phyloP scores from a whole-genome alignment of 2,329 filamentous ascomycete species.

The Tolypocladium tundrense region DNA sequence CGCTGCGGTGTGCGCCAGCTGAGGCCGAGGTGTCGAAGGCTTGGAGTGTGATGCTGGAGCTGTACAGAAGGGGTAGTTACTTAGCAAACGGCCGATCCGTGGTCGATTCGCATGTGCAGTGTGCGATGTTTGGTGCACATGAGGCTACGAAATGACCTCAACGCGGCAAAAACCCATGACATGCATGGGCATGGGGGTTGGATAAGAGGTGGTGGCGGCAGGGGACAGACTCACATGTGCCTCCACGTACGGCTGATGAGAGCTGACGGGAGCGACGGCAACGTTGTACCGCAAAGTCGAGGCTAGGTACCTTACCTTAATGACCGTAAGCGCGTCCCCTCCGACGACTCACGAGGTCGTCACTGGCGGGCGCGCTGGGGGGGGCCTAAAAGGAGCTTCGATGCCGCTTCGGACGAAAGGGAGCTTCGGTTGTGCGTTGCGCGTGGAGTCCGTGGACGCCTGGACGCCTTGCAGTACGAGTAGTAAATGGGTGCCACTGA shows the following conservation, averaged over 20 bases:
- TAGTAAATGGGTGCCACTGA: background rate
- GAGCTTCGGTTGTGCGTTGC: background rate
- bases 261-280: background rate
- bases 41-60: background rate
- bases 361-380: background rate
- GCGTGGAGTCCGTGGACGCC: background rate
- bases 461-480: background rate
- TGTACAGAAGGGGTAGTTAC: background rate
- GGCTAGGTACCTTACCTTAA: background rate
- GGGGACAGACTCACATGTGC: background rate
- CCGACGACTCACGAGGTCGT: background rate
- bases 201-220: background rate
- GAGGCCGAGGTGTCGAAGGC: background rate
- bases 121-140: background rate
- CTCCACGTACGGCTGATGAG: background rate
- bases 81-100: background rate
- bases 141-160: background rate
- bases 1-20: background rate
- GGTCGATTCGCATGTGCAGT: background rate
- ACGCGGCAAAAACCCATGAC: background rate
- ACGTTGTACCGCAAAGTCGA: background rate
- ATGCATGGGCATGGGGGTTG: background rate
- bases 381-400: background rate
- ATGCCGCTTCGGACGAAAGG: background rate
- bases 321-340: background rate